These are phyloP conservation scores for Elongisporangium prolatum DNA, from an alignment of 352 stramenopile genomes.

Conservation along the genomic window DNA sequence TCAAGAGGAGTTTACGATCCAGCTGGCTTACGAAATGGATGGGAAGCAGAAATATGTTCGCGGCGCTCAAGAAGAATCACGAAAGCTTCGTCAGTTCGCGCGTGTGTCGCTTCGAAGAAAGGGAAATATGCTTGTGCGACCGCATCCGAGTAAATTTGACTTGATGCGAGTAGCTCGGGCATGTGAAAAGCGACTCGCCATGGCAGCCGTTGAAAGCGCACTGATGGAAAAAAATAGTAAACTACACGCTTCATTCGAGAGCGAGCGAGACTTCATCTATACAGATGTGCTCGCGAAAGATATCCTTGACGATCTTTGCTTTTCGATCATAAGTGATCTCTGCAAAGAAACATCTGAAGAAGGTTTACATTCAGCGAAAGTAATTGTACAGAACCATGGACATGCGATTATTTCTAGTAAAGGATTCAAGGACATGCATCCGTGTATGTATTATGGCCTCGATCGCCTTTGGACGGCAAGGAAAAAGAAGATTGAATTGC, in stretches of 20 bases:
- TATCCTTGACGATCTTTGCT: conserved; percentile 20
- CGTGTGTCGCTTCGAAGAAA: conserved; percentile 27
- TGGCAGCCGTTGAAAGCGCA: conserved; percentile 43
- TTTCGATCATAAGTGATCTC: conserved; percentile 17
- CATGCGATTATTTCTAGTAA: conserved; percentile 6
- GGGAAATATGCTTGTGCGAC: conserved; percentile 5
- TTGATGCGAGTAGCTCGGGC: conserved; percentile 42
- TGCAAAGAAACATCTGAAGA: conserved; percentile 21
- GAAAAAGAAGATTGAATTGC: conserved; percentile 26
- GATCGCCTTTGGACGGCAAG: conserved; percentile 40
- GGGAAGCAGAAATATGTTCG: conserved; percentile 14
- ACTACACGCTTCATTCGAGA: conserved; percentile 21
- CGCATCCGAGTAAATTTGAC: conserved; percentile 31
- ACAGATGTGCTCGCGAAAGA: conserved; percentile 12
- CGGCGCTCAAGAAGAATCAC: conserved; percentile 28
- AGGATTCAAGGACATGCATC: conserved; percentile 1
- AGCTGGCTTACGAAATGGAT: conserved; percentile 49
- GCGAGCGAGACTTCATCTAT: conserved; percentile 26
- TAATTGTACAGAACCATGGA: conserved; percentile 4
- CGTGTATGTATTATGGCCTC: conserved; percentile 13
- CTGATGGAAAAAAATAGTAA: conserved; percentile 27
- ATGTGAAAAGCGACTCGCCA: conserved; percentile 59
- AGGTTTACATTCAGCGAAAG: conserved; percentile 2
- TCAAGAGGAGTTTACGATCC: conserved; percentile 30
- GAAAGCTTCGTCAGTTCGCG: conserved; percentile 18